Evolutionary conservation across 176 grass and related monocot genomes (phyloP).

Genomic region (Zizania latifolia): DNA sequence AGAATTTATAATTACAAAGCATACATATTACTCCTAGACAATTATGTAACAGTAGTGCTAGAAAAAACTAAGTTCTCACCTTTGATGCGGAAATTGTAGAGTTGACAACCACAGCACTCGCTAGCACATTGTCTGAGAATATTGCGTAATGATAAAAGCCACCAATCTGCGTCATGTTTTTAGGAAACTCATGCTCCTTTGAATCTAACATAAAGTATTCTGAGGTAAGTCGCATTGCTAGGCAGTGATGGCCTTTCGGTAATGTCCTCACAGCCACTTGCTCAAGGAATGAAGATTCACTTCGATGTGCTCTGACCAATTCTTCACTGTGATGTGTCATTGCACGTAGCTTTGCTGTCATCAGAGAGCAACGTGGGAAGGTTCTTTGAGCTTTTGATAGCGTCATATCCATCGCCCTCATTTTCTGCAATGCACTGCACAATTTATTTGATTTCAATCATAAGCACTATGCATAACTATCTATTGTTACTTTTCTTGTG

Average conservation of each 20-base stretch:
- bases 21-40: not conserved
- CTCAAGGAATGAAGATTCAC: conserved; percentile 63
- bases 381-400: conserved; percentile 52
- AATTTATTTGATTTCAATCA: conserved; percentile 36
- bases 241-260: conserved; percentile 84
- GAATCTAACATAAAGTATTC: conserved; percentile 63
- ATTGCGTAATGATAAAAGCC: conserved; percentile 76
- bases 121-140: conserved; percentile 85
- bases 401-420: conserved; percentile 55
- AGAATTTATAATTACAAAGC: not conserved
- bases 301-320: conserved; percentile 63
- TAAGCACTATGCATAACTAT: not conserved
- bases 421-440: conserved; percentile 78
- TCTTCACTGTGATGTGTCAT: conserved; percentile 71
- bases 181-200: conserved; percentile 34
- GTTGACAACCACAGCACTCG: conserved; percentile 78
- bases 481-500: not conserved
- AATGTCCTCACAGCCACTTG: conserved; percentile 65
- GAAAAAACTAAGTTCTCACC: conserved; percentile 27
- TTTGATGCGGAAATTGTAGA: conserved; percentile 59
- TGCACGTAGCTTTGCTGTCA: conserved; percentile 69
- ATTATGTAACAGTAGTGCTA: not conserved
- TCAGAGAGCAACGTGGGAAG: conserved; percentile 63
- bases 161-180: conserved; percentile 27
- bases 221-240: conserved; percentile 68